phyloP scores from a whole-genome alignment of 176 grass and related monocot genomes.

The Thalia dealbata region DNA sequence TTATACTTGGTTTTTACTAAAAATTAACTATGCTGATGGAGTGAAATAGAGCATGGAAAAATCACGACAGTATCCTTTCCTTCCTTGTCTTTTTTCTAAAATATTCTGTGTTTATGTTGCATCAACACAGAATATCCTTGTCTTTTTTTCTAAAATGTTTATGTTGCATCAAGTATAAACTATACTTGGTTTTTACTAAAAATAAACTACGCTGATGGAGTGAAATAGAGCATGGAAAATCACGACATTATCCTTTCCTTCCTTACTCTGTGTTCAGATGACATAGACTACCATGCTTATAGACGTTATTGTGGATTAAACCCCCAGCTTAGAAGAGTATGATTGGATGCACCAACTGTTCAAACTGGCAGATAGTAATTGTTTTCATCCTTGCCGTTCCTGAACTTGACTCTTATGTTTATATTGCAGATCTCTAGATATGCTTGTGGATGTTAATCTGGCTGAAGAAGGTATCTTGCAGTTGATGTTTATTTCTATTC shows the following conservation, averaged over 20 bases:
- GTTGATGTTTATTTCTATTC: slow-evolving; percentile 64
- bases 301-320: no score
- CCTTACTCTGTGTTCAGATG: no score
- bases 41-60: neutral
- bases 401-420: slow-evolving; percentile 14
- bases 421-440: slow-evolving; percentile 66
- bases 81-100: no score
- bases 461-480: slow-evolving; percentile 90
- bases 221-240: neutral
- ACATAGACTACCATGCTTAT: no score
- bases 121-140: no score
- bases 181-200: neutral
- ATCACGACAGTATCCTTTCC: neutral
- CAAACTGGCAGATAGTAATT: no score
- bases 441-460: slow-evolving; percentile 76
- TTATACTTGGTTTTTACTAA: neutral
- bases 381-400: slow-evolving; percentile 2
- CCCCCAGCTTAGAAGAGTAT: no score
- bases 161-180: neutral
- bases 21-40: neutral
- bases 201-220: neutral
- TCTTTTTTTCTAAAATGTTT: no score
- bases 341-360: no score
- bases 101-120: no score
- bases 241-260: no score